Conservation (phyloP, 129 eudicot genomes). For the Apium graveolens region DNA sequence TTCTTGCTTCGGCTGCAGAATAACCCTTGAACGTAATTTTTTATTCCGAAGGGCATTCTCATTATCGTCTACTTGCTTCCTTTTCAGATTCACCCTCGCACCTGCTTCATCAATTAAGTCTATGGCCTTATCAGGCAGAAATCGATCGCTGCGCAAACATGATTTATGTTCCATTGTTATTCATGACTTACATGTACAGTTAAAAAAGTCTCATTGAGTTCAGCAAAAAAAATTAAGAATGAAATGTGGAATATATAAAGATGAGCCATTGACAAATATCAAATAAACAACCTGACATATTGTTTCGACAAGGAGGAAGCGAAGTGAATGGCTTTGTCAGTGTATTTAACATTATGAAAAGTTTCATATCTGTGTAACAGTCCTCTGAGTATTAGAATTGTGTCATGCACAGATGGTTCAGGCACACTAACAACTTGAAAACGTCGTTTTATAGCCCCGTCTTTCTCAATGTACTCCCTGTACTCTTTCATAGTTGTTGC, state of each 20-base stretch:
- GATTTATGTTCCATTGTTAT: not conserved
- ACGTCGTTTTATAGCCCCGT: slow-evolving; percentile 8
- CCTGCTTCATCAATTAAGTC: slow-evolving; percentile 15
- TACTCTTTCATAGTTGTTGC: slow-evolving; percentile 13
- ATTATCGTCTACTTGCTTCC: not conserved
- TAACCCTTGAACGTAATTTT: not conserved
- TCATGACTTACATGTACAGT: not conserved
- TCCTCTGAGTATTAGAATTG: slow-evolving; percentile 5
- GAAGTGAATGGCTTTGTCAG: slow-evolving; percentile 6
- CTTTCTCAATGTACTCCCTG: slow-evolving; percentile 16
- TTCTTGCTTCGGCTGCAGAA: not conserved
- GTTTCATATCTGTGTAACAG: not conserved
- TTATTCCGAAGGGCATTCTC: not conserved
- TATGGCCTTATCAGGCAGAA: slow-evolving; percentile 7
- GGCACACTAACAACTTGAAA: slow-evolving; percentile 16
- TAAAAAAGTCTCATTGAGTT: not conserved
- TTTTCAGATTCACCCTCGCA: not conserved
- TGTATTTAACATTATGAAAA: slow-evolving; percentile 16
- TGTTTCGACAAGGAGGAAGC: slow-evolving; percentile 8
- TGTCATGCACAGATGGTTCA: slow-evolving; percentile 11
- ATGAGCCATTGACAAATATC: not conserved
- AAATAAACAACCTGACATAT: slow-evolving; percentile 9
- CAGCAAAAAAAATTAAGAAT: not conserved
- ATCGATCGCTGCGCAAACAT: not conserved
- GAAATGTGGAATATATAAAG: not conserved